phyloP scores from a whole-genome alignment of 2,329 filamentous ascomycete genomes.

The Leptographium flavum region DNA sequence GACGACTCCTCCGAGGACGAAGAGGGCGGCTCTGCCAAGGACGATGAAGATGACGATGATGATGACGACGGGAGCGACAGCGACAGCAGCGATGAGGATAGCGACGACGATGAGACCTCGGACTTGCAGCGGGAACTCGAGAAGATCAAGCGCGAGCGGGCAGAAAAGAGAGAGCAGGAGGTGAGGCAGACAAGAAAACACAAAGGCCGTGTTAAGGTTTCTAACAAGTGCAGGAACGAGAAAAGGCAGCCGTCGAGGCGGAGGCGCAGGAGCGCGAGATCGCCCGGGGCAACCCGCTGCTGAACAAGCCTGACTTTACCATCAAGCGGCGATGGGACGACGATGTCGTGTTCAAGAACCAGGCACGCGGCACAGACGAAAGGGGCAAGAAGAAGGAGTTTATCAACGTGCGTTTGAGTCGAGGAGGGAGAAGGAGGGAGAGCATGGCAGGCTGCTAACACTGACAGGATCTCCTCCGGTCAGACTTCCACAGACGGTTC shows the following conservation, averaged over 20 bases:
- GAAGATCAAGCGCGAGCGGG: conserved; percentile 79
- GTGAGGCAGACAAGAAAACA: conserved; percentile 17
- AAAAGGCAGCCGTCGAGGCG: conserved; percentile 65
- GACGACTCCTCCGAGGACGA: conserved; percentile 49
- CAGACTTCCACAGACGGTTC: conserved; percentile 95
- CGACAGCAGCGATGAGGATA: conserved; percentile 57
- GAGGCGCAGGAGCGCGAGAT: conserved; percentile 79
- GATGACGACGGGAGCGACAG: conserved; percentile 42
- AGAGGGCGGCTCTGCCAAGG: conserved; percentile 41
- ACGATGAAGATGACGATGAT: conserved; percentile 60
- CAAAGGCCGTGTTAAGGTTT: not conserved
- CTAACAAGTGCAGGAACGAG: conserved; percentile 48
- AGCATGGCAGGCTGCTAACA: not conserved
- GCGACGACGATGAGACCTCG: conserved; percentile 67
- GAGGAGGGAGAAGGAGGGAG: not conserved
- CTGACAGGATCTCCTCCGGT: conserved; percentile 64
- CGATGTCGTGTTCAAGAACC: conserved; percentile 98
- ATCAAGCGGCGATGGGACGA: conserved; percentile 95
- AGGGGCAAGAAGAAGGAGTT: conserved; percentile 83
- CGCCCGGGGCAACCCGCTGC: conserved; percentile 77
- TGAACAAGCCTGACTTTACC: conserved; percentile 80
- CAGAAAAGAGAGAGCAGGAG: conserved; percentile 66
- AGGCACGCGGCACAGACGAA: conserved; percentile 87
- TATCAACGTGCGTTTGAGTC: conserved; percentile 82
- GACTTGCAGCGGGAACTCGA: conserved; percentile 86